Percentiles rank a stretch among this genome's conserved stretches.
phyloP scores from a whole-genome alignment of 805 yeast species.

The Kodamaea kaohsiungensis region DNA sequence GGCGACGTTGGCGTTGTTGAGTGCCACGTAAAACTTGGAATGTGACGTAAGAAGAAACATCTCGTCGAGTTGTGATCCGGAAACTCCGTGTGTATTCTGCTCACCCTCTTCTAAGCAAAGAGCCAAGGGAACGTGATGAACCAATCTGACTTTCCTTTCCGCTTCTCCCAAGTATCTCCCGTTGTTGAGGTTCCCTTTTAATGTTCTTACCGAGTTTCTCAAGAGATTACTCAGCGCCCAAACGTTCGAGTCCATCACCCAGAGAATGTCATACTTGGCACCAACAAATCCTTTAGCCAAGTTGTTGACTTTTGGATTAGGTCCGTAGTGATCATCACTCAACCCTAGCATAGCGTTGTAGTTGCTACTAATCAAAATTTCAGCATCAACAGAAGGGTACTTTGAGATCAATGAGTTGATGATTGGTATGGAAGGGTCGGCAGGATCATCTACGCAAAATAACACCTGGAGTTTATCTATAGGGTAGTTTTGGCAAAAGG shows the following conservation, averaged over 20 bases:
- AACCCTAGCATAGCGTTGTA: conserved; percentile 13
- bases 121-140: conserved; percentile 83
- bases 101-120: conserved; percentile 29
- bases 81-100: conserved; percentile 15
- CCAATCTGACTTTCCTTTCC: conserved; percentile 55
- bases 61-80: conserved; percentile 77
- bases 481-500: conserved; percentile 71
- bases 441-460: conserved; percentile 67
- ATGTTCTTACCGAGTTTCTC: conserved; percentile 58
- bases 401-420: conserved; percentile 49
- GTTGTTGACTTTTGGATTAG: conserved; percentile 88
- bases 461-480: conserved; percentile 59
- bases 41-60: conserved; percentile 84
- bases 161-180: conserved; percentile 35
- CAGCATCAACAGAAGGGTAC: conserved; percentile 60
- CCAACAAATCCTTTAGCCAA: conserved; percentile 73
- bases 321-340: conserved; percentile 62
- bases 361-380: conserved; percentile 45
- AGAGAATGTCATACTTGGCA: conserved; percentile 71
- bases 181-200: conserved; percentile 51
- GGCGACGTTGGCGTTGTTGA: conserved; percentile 72
- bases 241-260: conserved; percentile 87
- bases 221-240: conserved; percentile 71
- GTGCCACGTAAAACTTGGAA: conserved; percentile 78
- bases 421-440: conserved; percentile 66